Evolutionary conservation across 192 early-diverging fungal species (phyloP), one percentile per base, ranked within the genome.

Genomic region (Rhizoclosmatium globosum): DNA sequence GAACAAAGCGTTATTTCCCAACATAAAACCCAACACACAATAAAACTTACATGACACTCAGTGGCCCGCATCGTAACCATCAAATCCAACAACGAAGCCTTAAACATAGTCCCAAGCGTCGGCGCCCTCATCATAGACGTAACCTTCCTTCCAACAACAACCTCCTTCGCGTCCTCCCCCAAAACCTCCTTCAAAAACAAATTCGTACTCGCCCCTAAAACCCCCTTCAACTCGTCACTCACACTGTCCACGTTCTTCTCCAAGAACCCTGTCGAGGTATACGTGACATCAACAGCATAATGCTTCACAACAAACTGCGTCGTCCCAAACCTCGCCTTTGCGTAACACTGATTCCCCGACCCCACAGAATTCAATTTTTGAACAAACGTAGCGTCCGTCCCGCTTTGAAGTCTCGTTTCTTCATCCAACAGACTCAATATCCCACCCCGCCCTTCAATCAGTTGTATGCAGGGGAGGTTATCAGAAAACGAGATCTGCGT

Each of bases 221-320:
- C 79, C 23, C 87, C 89, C 79, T 93, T 84, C 72, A 85, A 78
- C 80, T 97, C 95, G 31, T 95, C 94, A 6, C 94, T 92, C 31
- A 97, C 92, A 7, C 95, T 95, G 87, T 97, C 96, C 82, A 91
- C 92, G 84, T 97, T 97, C 85, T 97, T 97, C 78, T 97, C 96
- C 64, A 96, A 83, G 77, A 97, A 96, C 47, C 93, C 92, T 13
- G 92, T 93, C 11, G 89, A 86, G 50, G 94, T 93, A 74, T 97
- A 97, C 46, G 87, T 83, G 31, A 97, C 96, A 78, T 93, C 94
- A 76, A 93, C 89, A 38, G 96, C 96, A 81, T 96, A 97, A 85
- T 97, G 96, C 45, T 87, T 87, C 70, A 97, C 88, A 6, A 91
- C 95, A 57, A 97, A 97, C n/a, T 87, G 86, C 46, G 85, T 79